phyloP scores from a whole-genome alignment of 2,329 filamentous ascomycete genomes.

The Boeremia lycopersici region DNA sequence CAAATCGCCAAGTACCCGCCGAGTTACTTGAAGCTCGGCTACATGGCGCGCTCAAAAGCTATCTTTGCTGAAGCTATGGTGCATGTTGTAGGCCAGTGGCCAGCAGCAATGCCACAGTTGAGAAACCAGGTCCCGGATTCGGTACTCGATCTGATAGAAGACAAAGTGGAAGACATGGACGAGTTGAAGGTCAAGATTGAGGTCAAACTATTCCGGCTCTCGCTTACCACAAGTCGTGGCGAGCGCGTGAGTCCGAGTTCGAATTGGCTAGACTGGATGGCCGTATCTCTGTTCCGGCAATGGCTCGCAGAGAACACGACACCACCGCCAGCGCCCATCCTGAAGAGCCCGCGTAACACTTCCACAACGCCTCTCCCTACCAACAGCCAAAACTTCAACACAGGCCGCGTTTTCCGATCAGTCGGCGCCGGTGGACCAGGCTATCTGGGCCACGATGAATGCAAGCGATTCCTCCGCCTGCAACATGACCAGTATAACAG shows the following conservation, averaged over 20 bases:
- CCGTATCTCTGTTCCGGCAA: constrained; percentile 83
- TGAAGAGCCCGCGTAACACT: constrained; percentile 47
- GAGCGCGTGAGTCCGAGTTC: constrained; percentile 82
- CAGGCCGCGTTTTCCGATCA: constrained; percentile 77
- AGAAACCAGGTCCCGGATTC: constrained; percentile 71
- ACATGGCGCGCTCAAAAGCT: constrained; percentile 79
- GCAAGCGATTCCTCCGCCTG: constrained; percentile 87
- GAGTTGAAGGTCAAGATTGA: constrained; percentile 82
- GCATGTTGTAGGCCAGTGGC: constrained; percentile 95
- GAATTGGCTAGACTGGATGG: constrained; percentile 88
- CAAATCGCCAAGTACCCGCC: constrained; percentile 97
- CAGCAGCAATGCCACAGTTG: constrained; percentile 76
- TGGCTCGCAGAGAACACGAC: constrained; percentile 92
- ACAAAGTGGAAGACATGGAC: constrained; percentile 91
- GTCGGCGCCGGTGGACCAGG: constrained; percentile 68
- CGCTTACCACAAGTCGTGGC: constrained; percentile 76
- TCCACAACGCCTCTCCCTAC: constrained; percentile 19
- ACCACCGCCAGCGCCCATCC: constrained; percentile 64
- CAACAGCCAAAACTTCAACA: constrained; percentile 54
- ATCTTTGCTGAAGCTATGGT: constrained; percentile 81
- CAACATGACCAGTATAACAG: constrained; percentile 81
- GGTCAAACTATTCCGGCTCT: constrained; percentile 79
- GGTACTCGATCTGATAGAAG: constrained; percentile 88
- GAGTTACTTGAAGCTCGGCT: constrained; percentile 87
- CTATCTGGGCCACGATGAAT: constrained; percentile 84